phyloP scores from a whole-genome alignment of 805 yeast species.

The Cyberlindnera subsufficiens region DNA sequence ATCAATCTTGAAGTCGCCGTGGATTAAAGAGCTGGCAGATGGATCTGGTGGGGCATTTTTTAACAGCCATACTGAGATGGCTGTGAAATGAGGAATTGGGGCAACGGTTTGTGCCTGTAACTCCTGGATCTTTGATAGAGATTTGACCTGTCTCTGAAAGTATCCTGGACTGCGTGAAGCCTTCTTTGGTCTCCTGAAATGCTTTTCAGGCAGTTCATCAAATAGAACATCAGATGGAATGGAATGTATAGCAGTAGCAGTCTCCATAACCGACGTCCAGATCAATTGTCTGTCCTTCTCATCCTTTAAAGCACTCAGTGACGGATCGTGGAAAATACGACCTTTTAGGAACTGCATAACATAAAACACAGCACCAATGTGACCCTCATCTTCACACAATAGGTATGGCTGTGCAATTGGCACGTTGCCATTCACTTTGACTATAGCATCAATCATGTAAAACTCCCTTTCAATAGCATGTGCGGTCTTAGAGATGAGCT shows the following conservation, averaged over 20 bases:
- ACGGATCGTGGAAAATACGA: constrained; percentile 48
- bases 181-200: constrained; percentile 27
- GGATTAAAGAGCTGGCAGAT: constrained; percentile 34
- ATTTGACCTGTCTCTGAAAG: constrained; percentile 47
- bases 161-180: constrained; percentile 28
- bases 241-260: constrained; percentile 44
- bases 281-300: constrained; percentile 23
- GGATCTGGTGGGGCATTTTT: constrained; percentile 44
- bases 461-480: constrained; percentile 62
- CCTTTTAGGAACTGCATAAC: constrained; percentile 58
- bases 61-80: constrained; percentile 36
- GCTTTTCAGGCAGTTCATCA: constrained; percentile 36
- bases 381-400: constrained; percentile 50
- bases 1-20: constrained; percentile 63
- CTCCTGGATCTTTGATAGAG: constrained; percentile 37
- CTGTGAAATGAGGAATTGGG: constrained; percentile 41
- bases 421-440: constrained; percentile 25
- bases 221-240: constrained; percentile 39
- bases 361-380: constrained; percentile 52
- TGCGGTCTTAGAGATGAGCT: constrained; percentile 48
- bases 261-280: constrained; percentile 45
- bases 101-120: constrained; percentile 35
- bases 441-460: constrained; percentile 38
- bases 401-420: constrained; percentile 51
- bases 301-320: constrained; percentile 29